phyloP scores from a whole-genome alignment of 768 basidiomycete genomes.

The Austroboletus eburneus region DNA sequence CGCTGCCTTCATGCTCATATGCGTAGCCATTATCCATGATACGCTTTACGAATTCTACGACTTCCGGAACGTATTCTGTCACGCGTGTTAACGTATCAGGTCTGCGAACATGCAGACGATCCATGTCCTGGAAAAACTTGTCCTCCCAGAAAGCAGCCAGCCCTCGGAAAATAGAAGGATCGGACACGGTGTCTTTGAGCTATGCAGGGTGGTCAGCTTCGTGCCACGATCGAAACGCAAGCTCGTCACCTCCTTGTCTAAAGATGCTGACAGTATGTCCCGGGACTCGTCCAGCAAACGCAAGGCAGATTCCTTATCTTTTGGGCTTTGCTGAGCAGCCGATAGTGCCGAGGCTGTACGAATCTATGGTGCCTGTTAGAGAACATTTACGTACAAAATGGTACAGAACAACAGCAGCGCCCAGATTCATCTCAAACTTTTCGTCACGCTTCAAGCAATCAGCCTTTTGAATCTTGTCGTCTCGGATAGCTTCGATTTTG shows the following conservation, averaged over 20 bases:
- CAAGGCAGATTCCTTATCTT: slow-evolving; percentile 42
- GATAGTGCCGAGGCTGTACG: slow-evolving; percentile 52
- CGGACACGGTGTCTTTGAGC: slow-evolving; percentile 77
- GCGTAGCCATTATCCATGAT: slow-evolving; percentile 82
- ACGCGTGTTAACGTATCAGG: slow-evolving; percentile 93
- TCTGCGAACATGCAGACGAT: slow-evolving; percentile 74
- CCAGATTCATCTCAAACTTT: slow-evolving; percentile 88
- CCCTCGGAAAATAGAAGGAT: slow-evolving; percentile 79
- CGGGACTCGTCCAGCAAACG: slow-evolving; percentile 67
- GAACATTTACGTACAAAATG: slow-evolving; percentile 6
- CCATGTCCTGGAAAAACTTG: slow-evolving; percentile 91
- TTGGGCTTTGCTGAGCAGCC: slow-evolving; percentile 43
- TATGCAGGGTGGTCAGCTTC: slow-evolving; percentile 29
- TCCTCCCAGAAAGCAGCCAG: slow-evolving; percentile 87
- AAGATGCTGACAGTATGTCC: slow-evolving; percentile 67
- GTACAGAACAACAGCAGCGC: slow-evolving; percentile 55
- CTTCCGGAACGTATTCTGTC: slow-evolving; percentile 95
- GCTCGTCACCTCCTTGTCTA: slow-evolving; percentile 67
- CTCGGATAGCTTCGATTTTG: slow-evolving; percentile 44
- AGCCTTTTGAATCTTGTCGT: slow-evolving; percentile 61
- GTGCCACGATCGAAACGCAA: not conserved
- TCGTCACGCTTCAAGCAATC: slow-evolving; percentile 77
- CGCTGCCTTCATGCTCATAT: slow-evolving; percentile 72
- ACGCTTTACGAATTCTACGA: slow-evolving; percentile 81
- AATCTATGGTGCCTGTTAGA: slow-evolving; percentile 33